Evolutionary conservation across 2,329 filamentous ascomycete species (phyloP).

Genomic region (Rhinocladiella similis): DNA sequence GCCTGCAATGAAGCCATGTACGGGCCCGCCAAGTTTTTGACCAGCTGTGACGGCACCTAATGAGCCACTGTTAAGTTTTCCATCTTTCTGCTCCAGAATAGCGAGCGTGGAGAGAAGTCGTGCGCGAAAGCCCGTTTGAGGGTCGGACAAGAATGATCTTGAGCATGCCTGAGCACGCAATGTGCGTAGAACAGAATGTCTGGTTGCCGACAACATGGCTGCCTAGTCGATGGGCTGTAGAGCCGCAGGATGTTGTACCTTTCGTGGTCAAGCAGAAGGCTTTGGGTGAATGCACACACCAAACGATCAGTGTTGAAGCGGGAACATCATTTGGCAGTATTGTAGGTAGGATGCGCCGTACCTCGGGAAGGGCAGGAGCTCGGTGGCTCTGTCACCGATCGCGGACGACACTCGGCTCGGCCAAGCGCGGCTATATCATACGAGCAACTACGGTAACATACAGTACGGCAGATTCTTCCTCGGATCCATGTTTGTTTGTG

Average conservation of each 20-base stretch:
- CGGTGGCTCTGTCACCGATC: no score
- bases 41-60: slow-evolving; percentile 84
- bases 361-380: no score
- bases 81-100: slow-evolving; percentile 87
- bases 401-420: no score
- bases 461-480: no score
- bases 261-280: background rate
- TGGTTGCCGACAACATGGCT: slow-evolving; percentile 25
- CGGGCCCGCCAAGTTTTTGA: slow-evolving; percentile 76
- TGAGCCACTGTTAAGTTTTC: slow-evolving; percentile 79
- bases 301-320: background rate
- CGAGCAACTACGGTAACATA: no score
- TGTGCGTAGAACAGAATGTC: slow-evolving; percentile 42
- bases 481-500: no score
- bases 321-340: background rate
- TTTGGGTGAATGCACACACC: background rate
- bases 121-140: slow-evolving; percentile 57
- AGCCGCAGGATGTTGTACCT: background rate
- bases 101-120: slow-evolving; percentile 84
- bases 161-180: slow-evolving; percentile 44
- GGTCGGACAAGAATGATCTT: slow-evolving; percentile 39
- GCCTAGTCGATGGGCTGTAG: background rate
- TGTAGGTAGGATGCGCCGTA: no score
- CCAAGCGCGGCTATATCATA: no score
- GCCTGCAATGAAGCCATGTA: slow-evolving; percentile 88